A percentile compares a stretch with the other conserved stretches of the same genome.
Conservation (phyloP, 2,329 filamentous ascomycete species). For the Zelopaecilomyces penicillatus region DNA sequence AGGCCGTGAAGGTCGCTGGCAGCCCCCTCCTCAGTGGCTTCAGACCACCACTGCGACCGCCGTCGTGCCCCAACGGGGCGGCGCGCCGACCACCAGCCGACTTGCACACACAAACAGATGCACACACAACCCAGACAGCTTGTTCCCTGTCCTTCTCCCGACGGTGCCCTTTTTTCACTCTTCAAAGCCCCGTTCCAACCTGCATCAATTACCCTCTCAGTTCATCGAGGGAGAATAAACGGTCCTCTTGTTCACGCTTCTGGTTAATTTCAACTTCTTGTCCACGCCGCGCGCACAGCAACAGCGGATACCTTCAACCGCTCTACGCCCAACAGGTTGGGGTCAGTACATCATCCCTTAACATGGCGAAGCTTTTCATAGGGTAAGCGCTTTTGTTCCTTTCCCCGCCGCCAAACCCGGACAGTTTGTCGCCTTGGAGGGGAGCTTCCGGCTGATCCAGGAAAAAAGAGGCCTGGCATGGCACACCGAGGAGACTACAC, state of each 20-base stretch:
- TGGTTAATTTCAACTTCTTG: too few relatives aligned
- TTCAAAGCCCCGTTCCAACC: too few relatives aligned
- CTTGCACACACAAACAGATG: conserved; percentile 1
- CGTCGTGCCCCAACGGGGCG: conserved; percentile 4
- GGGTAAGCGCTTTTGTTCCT: conserved; percentile 51
- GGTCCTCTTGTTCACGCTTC: too few relatives aligned
- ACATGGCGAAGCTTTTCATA: conserved; percentile 92
- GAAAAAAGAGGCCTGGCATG: conserved; percentile 78
- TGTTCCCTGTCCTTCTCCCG: conserved; percentile 3
- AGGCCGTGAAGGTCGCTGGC: too few relatives aligned
- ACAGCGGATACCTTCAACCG: too few relatives aligned
- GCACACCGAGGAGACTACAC: conserved; percentile 86
- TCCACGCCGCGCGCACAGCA: too few relatives aligned
- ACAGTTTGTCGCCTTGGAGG: background rate
- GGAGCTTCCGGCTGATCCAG: conserved; percentile 14
- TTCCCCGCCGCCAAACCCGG: background rate
- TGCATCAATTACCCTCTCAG: too few relatives aligned
- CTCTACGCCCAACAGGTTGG: too few relatives aligned
- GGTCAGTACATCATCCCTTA: conserved; percentile 14
- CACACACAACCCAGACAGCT: conserved; percentile 5
- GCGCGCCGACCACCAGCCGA: conserved; percentile 2
- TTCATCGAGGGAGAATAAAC: too few relatives aligned
- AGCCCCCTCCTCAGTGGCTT: too few relatives aligned
- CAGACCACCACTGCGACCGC: background rate
- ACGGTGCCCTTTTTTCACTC: background rate